Evolutionary conservation across 768 basidiomycete genomes (phyloP), one percentile per base, ranked within the genome.

Genomic region (Lactifluus echinatus): DNA sequence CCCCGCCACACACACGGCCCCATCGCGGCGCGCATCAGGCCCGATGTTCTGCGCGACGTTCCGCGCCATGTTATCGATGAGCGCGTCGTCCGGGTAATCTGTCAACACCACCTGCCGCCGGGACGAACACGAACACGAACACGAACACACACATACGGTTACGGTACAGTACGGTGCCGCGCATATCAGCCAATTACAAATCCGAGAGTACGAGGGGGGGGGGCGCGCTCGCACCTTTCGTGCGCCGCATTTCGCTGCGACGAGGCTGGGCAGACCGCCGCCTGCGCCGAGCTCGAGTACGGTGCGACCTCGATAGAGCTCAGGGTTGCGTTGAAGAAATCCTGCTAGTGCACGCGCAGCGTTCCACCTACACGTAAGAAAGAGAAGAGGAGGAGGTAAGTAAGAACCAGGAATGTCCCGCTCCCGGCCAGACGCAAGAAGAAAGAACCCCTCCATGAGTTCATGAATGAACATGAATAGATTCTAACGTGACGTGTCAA

Each of bases 281-380:
- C 93, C 96, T 0, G 96, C 96, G 0, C 96, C 96, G 0, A 98
- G 80, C 68, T 99, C 96, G 1, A 97, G 74, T 0, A 97, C 82
- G 24, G 65, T 69, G 8, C 70, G 73, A 6, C 71, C 70, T 0
- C 63, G 63, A 44, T 80, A 83, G 0, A 85, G 62, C 1, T 75
- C 68, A 0, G 66, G 64, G 53, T 84, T 75, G 11, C 70, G 68
- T 59, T 89, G 87, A 2, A 90, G 73, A 66, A 83, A 89, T 0
- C 80, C 75, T 12, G 89, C 86, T 48, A 91, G 77, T 0, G 84
- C 78, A 4, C 84, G 73, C 2, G 87, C 81, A 2, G 89, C 87
- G 65, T 91, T 92, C 88, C 89, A 91, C 59, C 89, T 90, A 33
- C 2, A 39, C 10, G 10, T 11, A 40, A 21, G 19, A 37, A 34